Percentiles rank a stretch among this genome's conserved stretches.
Evolutionary conservation across 2,329 filamentous ascomycete genomes (phyloP).

Genomic region (Aureobasidium subglaciale): DNA sequence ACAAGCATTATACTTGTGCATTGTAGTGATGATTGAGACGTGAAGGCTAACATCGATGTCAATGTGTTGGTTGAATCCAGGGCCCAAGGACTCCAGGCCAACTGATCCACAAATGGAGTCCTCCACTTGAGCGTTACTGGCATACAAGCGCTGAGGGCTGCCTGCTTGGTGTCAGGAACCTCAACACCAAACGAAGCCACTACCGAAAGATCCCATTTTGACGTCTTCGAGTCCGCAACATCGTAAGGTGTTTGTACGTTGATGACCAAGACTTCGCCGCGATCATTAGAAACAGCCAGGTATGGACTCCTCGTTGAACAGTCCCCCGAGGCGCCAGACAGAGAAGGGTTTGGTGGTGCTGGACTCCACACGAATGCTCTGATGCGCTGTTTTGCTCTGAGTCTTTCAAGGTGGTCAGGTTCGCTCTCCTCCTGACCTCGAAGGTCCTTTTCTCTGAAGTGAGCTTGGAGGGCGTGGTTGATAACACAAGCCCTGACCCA

Average conservation of each 20-base stretch:
- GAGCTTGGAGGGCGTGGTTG: constrained; percentile 40
- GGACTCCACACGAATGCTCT: constrained; percentile 38
- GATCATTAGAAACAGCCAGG: constrained; percentile 36
- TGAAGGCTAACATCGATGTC: constrained; percentile 30
- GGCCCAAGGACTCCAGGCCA: constrained; percentile 37
- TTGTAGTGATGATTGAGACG: constrained; percentile 17
- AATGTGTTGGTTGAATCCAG: constrained; percentile 17
- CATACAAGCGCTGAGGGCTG: constrained; percentile 4
- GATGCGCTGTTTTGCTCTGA: constrained; percentile 31
- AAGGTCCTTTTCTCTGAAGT: constrained; percentile 17
- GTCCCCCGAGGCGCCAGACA: constrained; percentile 12
- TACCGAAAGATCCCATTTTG: constrained; percentile 18
- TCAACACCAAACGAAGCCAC: not conserved
- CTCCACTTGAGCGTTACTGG: constrained; percentile 25
- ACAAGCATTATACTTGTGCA: not conserved
- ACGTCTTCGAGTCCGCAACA: constrained; percentile 15
- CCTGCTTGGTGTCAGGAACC: not conserved
- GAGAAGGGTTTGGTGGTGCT: constrained; percentile 18
- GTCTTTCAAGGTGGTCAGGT: constrained; percentile 16
- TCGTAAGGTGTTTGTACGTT: constrained; percentile 33
- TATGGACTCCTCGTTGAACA: constrained; percentile 2
- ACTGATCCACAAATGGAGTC: constrained; percentile 28
- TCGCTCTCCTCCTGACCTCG: constrained; percentile 27
- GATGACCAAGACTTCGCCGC: constrained; percentile 34
- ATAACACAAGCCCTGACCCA: constrained; percentile 50